Conservation (phyloP, 208 protist genomes). For the Trichomonas tenax region DNA sequence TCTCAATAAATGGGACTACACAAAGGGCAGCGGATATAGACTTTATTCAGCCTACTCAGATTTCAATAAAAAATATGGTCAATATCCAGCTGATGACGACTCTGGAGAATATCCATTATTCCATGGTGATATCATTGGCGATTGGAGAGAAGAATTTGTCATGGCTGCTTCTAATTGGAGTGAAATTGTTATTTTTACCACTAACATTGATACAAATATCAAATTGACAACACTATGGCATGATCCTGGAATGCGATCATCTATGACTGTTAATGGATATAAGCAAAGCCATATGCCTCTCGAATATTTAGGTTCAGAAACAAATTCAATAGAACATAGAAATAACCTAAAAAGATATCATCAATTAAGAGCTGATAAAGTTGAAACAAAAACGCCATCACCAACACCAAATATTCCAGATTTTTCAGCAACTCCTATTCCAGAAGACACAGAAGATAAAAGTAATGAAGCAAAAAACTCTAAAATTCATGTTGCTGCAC, state of each 20-base stretch:
- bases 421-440: background rate
- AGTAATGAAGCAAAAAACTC: background rate
- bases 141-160: conserved; percentile 1
- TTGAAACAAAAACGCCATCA: background rate
- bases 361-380: background rate
- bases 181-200: background rate
- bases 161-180: background rate
- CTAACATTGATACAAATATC: background rate
- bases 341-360: background rate
- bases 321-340: background rate
- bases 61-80: background rate
- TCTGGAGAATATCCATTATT: background rate
- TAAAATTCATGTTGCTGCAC: background rate
- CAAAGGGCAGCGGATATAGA: background rate
- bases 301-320: background rate
- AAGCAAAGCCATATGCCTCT: background rate
- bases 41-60: background rate
- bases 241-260: background rate
- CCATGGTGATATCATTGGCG: background rate
- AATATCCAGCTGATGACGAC: background rate
- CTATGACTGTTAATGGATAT: conserved; percentile 6
- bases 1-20: background rate
- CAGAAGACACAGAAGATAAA: background rate
- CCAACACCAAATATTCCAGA: background rate
- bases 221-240: background rate